Base-by-base conservation (phyloP, 805 yeast genomes). In the Cyberlindnera galapagoensis region DNA sequence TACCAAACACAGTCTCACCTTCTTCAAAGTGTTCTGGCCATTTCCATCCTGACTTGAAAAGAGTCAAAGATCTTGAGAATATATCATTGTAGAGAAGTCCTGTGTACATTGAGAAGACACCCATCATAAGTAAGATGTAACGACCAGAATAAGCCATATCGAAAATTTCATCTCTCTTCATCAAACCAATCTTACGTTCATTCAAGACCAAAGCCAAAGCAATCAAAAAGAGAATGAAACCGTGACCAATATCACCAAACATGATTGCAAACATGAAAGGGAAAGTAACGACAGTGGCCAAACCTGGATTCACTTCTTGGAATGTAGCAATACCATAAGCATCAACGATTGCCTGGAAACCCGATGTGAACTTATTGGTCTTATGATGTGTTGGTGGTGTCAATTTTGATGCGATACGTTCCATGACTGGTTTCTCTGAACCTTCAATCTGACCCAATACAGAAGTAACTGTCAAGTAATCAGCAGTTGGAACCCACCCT, bases 211-310 rank as follows among this genome's bases (percentile, higher is more conserved):
- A 63, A 19, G 62, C 59, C 32, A 75, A 60, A 2, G 94, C 95
- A 12, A 86, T 84, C 35, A 81, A 57, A 34, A 80, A 71, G 57
- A 92, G 65, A 29, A 92, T 73, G 38, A 87, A 71, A 6, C 98
- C 98, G 63, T 92, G 98, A 11, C 98, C 98, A 38, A 88, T 56
- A 65, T 92, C 98, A 67, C 98, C 98, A 67, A 92, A 92, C 98
- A 92, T 92, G 49, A 92, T 81, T 18, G 98, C 97, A 63, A 92
- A 92, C 94, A 92, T 83, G 58, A 92, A 92, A 16, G 98, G 98
- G 66, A 92, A 92, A 0, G 98, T 92, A 17, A 92, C 80, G 28
- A 86, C 75, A 1, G 98, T 90, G 4, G 98, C 90, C 42, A 92
- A 65, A 34, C 95, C 98, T 5, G 98, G 95, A 57, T 92, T 92